Conservation (phyloP, 2,329 filamentous ascomycete genomes). For the Lasiodiplodia gonubiensis region DNA sequence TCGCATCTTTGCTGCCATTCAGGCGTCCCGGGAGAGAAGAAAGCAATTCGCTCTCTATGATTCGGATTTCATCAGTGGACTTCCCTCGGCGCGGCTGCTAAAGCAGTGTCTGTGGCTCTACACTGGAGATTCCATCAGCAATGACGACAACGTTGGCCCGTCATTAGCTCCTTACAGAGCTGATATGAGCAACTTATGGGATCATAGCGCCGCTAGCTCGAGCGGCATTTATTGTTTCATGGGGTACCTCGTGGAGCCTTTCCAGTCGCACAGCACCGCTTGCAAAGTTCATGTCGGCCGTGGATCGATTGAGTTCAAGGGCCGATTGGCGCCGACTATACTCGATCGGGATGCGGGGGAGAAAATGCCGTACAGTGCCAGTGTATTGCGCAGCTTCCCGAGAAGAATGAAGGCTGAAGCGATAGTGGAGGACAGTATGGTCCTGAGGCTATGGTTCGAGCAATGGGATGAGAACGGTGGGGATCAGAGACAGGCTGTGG, state of each 20-base stretch:
- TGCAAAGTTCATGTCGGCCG: not conserved
- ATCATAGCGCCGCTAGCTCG: not conserved
- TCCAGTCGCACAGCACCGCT: conserved; percentile 1
- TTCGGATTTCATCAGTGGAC: not conserved
- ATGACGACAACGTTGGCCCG: not conserved
- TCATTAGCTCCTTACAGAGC: not conserved
- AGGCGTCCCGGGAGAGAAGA: not conserved
- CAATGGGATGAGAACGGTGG: not conserved
- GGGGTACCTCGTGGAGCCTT: not conserved
- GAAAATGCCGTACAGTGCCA: not conserved
- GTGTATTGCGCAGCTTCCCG: not conserved
- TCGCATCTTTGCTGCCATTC: not conserved
- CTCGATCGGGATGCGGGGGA: not conserved
- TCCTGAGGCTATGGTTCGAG: not conserved
- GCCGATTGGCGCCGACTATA: not conserved
- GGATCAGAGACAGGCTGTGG: not conserved
- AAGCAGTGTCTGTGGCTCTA: not conserved
- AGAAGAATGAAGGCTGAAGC: not conserved
- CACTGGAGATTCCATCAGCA: not conserved
- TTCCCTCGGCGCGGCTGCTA: not conserved
- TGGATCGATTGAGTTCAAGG: conserved; percentile 1
- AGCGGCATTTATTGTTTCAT: not conserved
- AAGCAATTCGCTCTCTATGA: not conserved
- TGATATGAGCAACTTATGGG: not conserved
- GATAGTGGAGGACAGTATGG: not conserved